Base-by-base conservation (phyloP, 2,329 filamentous ascomycete genomes). In the Penicillium rolfsii region DNA sequence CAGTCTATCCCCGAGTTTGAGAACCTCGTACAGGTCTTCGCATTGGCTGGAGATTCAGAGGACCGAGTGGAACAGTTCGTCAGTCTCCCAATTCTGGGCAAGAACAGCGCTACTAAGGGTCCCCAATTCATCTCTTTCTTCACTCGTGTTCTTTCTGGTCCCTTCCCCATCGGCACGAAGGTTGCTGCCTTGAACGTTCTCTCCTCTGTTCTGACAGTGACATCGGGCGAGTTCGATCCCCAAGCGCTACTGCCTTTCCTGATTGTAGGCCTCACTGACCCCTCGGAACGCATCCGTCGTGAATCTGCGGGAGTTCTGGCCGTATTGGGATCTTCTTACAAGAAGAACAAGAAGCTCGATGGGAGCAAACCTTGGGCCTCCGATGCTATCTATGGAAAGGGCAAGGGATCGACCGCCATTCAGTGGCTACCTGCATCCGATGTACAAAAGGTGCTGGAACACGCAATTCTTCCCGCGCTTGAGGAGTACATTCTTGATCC, bases 401-500 rank as follows among this genome's bases (percentile, higher is more conserved):
- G 78, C 5, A 78, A 82, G 38, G 74, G 78, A 14, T 81, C 79
- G 3, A 77, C 79, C 19, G 70, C 74, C 22, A 64, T 89, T 16
- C 79, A 84, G 49, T 86, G 85, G 81, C 80, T 96, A 57, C 76
- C 84, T 3, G 71, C 79, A 0, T 83, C 87, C 26, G 83, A 89
- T 57, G 79, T 80, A 2, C 79, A 83, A 46, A 87, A 85, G 60
- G 76, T 96, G 22, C 71, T 95, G 0, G 83, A 86, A 22, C 81
- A 85, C 22, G 82, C 90, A 40, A 77, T 97, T n/a, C 75, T 91
- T 22, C 91, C 91, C 0, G 85, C 84, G 1, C 78, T 97, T 9
- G 93, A 97, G 76, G 95, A 97, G 76, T 96, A 89, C 70, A 83
- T 94, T 3, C 85, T 97, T 66, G 93, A 98, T 71, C 80, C 86